Evolutionary conservation across 306 rosid species (phyloP), one percentile per base, ranked within the genome.

Genomic region (Potentilla sterilis): DNA sequence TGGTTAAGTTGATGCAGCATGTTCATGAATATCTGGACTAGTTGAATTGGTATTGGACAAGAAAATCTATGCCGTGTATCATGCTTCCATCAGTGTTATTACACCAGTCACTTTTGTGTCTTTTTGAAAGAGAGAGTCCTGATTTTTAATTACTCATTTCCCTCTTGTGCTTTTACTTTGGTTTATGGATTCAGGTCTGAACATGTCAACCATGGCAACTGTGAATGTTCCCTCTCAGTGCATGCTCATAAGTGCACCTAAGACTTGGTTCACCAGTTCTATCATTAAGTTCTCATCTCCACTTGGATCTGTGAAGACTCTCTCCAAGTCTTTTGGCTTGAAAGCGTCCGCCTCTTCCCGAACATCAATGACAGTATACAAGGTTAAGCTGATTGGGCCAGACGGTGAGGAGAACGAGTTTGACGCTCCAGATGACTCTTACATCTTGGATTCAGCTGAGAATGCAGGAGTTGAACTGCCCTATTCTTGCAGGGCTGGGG

Each of bases 361-460:
- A 84, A 78, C 67, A 47, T 83, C 91, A 68, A 90, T 83, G 94
- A 94, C 89, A 10, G 38, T 75, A 19, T 90, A 88, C 96, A 90
- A 88, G 91, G 69, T 92, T 24, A 92, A 88, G 81, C 82, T 92
- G 46, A 70, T 92, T 1, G 91, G 85, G 49, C 91, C 93, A 28
- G 87, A 86, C 0, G 94, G 96, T 42, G 61, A 64, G 42, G 91
- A 87, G 85, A 73, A 81, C 0, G 91, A 87, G 80, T 88, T 92
- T 79, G 96, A 90, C 7, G 97, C 97, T 32, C 69, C 92, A 0
- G 96, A 92, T 51, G 96, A 90, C 62, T 2, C 48, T 16, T 90
- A 90, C 88, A 88, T 92, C 85, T 75, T 88, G 19, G 97, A 92
- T 78, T 81, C 96, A n/a, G 97, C 91, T 13, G 98, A 93, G 73